phyloP scores from a whole-genome alignment of 148 eudicot genomes.

The Spergularia marina region DNA sequence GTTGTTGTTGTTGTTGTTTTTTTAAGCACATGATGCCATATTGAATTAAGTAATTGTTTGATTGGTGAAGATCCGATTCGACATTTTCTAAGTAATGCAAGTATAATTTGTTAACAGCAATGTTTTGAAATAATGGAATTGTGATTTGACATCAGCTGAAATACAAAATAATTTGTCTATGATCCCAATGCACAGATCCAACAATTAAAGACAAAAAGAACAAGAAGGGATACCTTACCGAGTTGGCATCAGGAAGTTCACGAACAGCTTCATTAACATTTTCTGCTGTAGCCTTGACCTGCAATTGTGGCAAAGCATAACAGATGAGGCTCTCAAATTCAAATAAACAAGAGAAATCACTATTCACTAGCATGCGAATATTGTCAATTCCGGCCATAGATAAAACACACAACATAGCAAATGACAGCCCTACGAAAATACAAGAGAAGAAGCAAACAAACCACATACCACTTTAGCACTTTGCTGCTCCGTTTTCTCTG shows the following conservation, averaged over 20 bases:
- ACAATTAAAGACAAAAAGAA: constrained; percentile 28
- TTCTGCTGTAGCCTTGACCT: constrained; percentile 98
- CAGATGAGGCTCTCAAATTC: constrained; percentile 10
- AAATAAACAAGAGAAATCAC: not conserved
- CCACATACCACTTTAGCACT: constrained; percentile 79
- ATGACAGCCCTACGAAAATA: not conserved
- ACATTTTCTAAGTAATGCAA: not conserved
- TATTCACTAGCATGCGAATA: not conserved
- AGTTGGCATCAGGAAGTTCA: constrained; percentile 99
- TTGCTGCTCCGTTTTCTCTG: constrained; percentile 70
- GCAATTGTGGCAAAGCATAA: constrained; percentile 9
- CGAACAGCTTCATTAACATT: constrained; percentile 96
- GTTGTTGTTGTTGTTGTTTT: no score
- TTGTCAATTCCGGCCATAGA: not conserved
- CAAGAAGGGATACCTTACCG: constrained; percentile 82
- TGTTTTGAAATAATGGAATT: not conserved
- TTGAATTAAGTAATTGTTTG: no score
- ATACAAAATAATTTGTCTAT: not conserved
- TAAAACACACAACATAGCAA: not conserved
- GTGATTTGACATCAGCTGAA: not conserved
- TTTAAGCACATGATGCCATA: no score
- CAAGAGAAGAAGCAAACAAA: not conserved
- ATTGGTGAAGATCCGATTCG: not conserved
- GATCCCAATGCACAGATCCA: not conserved
- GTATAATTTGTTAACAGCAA: not conserved